These are phyloP conservation scores for Beauveria rudraprayagi DNA, from an alignment of 2,329 filamentous ascomycete genomes.

Conservation along the genomic window DNA sequence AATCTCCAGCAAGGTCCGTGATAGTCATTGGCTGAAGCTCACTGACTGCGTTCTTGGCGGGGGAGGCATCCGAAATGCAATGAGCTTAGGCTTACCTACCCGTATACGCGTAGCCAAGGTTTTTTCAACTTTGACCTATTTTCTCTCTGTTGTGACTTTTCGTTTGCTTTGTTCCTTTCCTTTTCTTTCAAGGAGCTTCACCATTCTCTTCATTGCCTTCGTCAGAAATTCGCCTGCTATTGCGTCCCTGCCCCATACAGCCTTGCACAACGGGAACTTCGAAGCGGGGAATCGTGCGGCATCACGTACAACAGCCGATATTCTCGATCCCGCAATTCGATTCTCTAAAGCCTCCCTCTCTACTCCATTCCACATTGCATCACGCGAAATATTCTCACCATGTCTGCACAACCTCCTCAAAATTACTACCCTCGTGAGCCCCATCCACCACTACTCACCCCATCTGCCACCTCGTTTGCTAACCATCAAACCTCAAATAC, in stretches of 20 bases:
- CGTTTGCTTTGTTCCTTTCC: background rate
- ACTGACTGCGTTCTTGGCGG: background rate
- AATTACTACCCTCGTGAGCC: conserved; percentile 41
- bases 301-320: background rate
- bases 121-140: background rate
- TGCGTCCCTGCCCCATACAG: background rate
- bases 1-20: background rate
- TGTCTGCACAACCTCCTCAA: conserved; percentile 29
- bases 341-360: background rate
- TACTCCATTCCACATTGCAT: background rate
- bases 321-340: background rate
- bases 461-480: conserved; percentile 3
- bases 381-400: conserved; percentile 14
- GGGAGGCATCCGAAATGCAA: background rate
- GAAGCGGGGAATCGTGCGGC: conserved; percentile 1
- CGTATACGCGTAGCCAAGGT: too few relatives aligned
- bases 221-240: background rate
- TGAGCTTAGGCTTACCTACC: too few relatives aligned
- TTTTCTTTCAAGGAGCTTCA: too few relatives aligned
- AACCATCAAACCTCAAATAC: background rate
- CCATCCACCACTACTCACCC: background rate
- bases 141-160: background rate
- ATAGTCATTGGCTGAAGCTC: background rate
- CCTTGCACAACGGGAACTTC: background rate
- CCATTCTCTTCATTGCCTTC: background rate